Evolutionary conservation across 1,284 basidiomycete species (phyloP), one percentile per base, ranked within the genome.

Genomic region (Heterobasidion irregulare): DNA sequence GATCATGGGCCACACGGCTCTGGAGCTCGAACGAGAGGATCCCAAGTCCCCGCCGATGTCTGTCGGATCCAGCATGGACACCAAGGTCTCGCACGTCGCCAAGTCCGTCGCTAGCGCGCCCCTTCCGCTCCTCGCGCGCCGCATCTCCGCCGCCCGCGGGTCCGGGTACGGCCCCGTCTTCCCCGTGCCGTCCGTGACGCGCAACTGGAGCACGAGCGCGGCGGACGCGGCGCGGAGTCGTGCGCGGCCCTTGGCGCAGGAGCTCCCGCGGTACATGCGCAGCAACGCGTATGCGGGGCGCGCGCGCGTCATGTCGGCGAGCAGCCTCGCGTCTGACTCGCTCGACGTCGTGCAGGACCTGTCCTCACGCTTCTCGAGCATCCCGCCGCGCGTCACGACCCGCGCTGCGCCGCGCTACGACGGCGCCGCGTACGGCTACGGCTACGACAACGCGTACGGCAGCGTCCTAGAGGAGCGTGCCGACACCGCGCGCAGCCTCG

Each of bases 311-410:
- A 19, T 50, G 13, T 54, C 54, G 12, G 35, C 43, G 8, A 52
- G 54, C 50, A 55, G 54, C 44, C 49, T 55, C 44, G 33, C 50
- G 44, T 52, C 50, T 33, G 54, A 55, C 50, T 52, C 54, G 49
- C 50, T n/a, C 34, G 53, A 50, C 19, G n/a, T 41, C 48, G 45
- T 55, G 34, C 54, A 41, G 34, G 34, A 47, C 10, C 50, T 55
- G 1, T 51, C 50, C 26, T n/a, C 26, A 5, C 19, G 50, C 43
- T 51, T 55, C 54, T 16, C 49, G 12, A 45, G 49, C 32, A 49
- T 55, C 32, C 54, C 50, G 36, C 54, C 54, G 43, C 49, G 50
- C 16, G 50, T 55, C 15, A 52, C 54, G 32, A 43, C 32, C 15
- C 45, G 35, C 19, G 38, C 12, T 4, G 6, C 38, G 10, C 13